phyloP scores from a whole-genome alignment of 805 yeast species.

The Clavispora asparagi region DNA sequence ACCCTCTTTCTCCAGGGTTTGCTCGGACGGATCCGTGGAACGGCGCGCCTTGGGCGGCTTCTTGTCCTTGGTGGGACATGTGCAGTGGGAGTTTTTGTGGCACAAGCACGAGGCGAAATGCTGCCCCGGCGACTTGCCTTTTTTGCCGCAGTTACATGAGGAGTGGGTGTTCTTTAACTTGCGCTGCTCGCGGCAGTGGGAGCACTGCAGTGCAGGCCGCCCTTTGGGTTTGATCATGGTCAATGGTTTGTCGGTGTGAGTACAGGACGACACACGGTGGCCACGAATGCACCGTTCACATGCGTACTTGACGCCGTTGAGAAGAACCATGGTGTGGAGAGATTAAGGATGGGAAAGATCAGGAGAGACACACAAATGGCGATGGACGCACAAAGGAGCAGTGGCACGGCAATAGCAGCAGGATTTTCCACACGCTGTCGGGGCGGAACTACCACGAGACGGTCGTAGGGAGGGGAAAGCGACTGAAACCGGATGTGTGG shows the following conservation, averaged over 20 bases:
- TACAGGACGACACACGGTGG: slow-evolving; percentile 91
- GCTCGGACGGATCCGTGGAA: slow-evolving; percentile 6
- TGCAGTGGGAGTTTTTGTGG: slow-evolving; percentile 36
- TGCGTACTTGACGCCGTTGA: slow-evolving; percentile 92
- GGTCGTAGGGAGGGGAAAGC: no score
- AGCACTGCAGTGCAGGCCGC: slow-evolving; percentile 88
- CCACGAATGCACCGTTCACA: slow-evolving; percentile 96
- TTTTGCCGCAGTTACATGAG: slow-evolving; percentile 64
- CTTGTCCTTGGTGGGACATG: slow-evolving; percentile 28
- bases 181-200: slow-evolving; percentile 75
- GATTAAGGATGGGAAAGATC: not conserved
- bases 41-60: slow-evolving; percentile 4
- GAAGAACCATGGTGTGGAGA: slow-evolving; percentile 60
- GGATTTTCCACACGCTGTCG: no score
- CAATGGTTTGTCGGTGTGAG: slow-evolving; percentile 85
- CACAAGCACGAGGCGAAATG: slow-evolving; percentile 36
- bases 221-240: slow-evolving; percentile 96
- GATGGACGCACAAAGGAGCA: no score
- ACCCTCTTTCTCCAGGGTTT: slow-evolving; percentile 8
- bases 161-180: slow-evolving; percentile 62
- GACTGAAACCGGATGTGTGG: no score
- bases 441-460: no score
- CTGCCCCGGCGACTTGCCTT: slow-evolving; percentile 35
- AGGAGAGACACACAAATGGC: no score
- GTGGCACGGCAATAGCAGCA: no score